phyloP scores from a whole-genome alignment of 75 land plant species.

The Cunninghamia lanceolata region DNA sequence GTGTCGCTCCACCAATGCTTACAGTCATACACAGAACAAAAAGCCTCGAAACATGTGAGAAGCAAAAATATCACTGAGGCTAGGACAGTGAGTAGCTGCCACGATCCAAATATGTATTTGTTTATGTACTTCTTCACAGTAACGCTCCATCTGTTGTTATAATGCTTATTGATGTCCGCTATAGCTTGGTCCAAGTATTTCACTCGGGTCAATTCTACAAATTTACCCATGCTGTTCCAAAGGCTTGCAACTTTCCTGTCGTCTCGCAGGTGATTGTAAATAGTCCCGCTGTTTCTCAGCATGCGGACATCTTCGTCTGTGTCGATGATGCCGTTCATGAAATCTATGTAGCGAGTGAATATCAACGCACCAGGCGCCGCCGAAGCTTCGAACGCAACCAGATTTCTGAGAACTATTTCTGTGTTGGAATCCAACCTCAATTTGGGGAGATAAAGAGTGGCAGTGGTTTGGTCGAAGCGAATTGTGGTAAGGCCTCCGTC shows the following conservation, averaged over 20 bases:
- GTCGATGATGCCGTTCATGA: background rate
- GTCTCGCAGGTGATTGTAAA: background rate
- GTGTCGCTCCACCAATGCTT: background rate
- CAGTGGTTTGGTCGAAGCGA: background rate
- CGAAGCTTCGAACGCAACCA: background rate
- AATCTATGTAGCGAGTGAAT: too few species aligned
- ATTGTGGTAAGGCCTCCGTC: background rate
- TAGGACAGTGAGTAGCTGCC: background rate
- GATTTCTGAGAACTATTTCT: background rate
- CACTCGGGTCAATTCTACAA: background rate
- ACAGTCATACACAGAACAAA: background rate
- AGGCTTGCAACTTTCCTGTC: background rate
- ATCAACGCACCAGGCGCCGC: background rate
- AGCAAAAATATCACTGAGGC: background rate
- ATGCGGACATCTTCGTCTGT: background rate
- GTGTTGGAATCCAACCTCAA: background rate
- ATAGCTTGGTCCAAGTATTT: background rate
- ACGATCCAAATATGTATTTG: background rate
- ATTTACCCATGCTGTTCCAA: background rate
- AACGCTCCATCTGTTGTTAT: background rate
- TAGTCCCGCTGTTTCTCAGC: background rate
- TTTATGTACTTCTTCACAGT: background rate
- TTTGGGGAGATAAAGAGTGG: background rate
- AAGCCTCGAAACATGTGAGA: background rate
- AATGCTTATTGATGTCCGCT: background rate